Conservation (phyloP, 768 basidiomycete genomes). For the Termitomyces sp. region DNA sequence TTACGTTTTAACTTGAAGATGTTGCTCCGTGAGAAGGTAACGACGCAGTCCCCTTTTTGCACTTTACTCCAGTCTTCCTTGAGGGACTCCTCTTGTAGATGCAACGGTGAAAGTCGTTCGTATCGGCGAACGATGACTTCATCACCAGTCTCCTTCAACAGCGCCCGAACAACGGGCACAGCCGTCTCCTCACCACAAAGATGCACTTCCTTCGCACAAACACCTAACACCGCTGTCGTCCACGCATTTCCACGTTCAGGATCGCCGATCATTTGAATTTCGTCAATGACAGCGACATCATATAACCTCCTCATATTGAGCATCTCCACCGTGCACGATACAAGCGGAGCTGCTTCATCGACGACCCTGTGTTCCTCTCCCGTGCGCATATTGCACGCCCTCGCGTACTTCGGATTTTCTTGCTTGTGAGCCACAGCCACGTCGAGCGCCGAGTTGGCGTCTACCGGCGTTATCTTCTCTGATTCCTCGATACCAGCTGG, state of each 20-base stretch:
- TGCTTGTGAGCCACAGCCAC: conserved; percentile 22
- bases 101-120: conserved; percentile 82
- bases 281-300: conserved; percentile 92
- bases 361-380: conserved; percentile 87
- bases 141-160: conserved; percentile 79
- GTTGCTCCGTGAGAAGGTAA: conserved; percentile 70
- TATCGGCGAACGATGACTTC: conserved; percentile 78
- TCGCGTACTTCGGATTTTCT: conserved; percentile 44
- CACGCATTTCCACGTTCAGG: conserved; percentile 72
- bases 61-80: conserved; percentile 55
- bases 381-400: conserved; percentile 81
- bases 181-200: conserved; percentile 95
- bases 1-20: conserved; percentile 75
- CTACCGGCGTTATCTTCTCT: conserved; percentile 22
- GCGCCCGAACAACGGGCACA: conserved; percentile 65
- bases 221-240: conserved; percentile 75
- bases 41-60: conserved; percentile 83
- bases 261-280: conserved; percentile 94
- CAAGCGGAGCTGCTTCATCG: conserved; percentile 43
- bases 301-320: conserved; percentile 31
- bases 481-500: conserved; percentile 54
- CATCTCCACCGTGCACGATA: conserved; percentile 97
- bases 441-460: conserved; percentile 29
- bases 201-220: conserved; percentile 78
- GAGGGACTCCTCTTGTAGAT: conserved; percentile 59